These are phyloP conservation scores for Cystobasidiaceae sp. DNA, from an alignment of 1,284 basidiomycete species.

Conservation along the genomic window DNA sequence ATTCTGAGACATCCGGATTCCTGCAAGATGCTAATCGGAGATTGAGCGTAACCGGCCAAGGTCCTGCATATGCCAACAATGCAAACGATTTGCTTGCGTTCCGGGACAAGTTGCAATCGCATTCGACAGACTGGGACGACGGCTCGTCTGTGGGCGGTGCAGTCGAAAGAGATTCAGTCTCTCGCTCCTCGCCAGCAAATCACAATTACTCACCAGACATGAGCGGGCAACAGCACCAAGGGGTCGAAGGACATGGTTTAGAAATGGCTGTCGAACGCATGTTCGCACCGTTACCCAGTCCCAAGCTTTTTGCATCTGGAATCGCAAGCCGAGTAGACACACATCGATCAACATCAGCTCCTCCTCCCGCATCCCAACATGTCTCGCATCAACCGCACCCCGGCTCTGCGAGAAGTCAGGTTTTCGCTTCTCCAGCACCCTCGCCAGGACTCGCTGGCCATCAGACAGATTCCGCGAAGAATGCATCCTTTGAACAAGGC, in stretches of 20 bases:
- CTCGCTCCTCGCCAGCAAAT: slow-evolving; percentile 13
- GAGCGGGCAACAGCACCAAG: not conserved
- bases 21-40: not conserved
- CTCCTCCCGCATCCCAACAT: not conserved
- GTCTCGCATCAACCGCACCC: not conserved
- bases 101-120: not conserved
- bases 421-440: slow-evolving; percentile 12
- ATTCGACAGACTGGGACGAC: slow-evolving; percentile 19
- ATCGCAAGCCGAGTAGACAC: not conserved
- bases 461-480: not conserved
- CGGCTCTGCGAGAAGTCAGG: not conserved
- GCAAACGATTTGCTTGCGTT: slow-evolving; percentile 10
- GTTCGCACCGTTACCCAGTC: slow-evolving; percentile 23
- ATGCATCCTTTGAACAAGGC: not conserved
- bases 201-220: not conserved
- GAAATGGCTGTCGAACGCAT: slow-evolving; percentile 28
- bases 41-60: not conserved
- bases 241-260: slow-evolving; percentile 14
- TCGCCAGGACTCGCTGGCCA: slow-evolving; percentile 7
- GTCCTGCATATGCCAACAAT: not conserved
- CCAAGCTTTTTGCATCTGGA: not conserved
- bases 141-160: slow-evolving; percentile 11
- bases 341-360: slow-evolving; percentile 15
- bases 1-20: not conserved
- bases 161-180: not conserved